Evolutionary conservation across 805 yeast genomes (phyloP).

Genomic region (Candida yuanshanica): DNA sequence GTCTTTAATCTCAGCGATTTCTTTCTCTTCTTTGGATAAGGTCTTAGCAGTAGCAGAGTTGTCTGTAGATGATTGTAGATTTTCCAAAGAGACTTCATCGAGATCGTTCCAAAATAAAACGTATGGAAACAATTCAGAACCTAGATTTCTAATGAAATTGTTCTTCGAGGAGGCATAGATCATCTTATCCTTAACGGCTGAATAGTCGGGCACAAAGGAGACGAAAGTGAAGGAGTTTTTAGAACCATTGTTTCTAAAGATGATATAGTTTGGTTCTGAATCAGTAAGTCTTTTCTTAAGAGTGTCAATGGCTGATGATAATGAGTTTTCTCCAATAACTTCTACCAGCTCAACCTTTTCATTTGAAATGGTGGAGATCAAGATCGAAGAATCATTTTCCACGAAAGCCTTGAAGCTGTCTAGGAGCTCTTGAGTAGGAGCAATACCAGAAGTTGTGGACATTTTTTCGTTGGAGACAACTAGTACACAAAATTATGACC

Average conservation of each 20-base stretch:
- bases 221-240: conserved; percentile 45
- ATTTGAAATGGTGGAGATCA: conserved; percentile 32
- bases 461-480: conserved; percentile 23
- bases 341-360: conserved; percentile 32
- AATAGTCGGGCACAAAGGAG: conserved; percentile 80
- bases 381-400: conserved; percentile 27
- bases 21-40: conserved; percentile 54
- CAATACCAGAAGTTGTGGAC: conserved; percentile 67
- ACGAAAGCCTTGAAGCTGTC: conserved; percentile 38
- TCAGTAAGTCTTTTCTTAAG: conserved; percentile 29
- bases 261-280: conserved; percentile 43
- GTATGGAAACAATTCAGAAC: conserved; percentile 39
- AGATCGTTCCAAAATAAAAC: conserved; percentile 29
- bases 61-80: conserved; percentile 37
- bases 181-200: conserved; percentile 84
- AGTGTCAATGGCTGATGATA: conserved; percentile 31
- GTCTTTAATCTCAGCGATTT: conserved; percentile 40
- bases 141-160: conserved; percentile 69
- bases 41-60: conserved; percentile 38
- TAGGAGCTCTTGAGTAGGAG: conserved; percentile 38
- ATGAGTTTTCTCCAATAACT: conserved; percentile 25
- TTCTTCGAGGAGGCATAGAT: conserved; percentile 87
- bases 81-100: conserved; percentile 34
- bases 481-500: background rate
- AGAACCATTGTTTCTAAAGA: conserved; percentile 33